Base-by-base conservation (phyloP, 2,329 filamentous ascomycete species). In the Emmonsia crescens region DNA sequence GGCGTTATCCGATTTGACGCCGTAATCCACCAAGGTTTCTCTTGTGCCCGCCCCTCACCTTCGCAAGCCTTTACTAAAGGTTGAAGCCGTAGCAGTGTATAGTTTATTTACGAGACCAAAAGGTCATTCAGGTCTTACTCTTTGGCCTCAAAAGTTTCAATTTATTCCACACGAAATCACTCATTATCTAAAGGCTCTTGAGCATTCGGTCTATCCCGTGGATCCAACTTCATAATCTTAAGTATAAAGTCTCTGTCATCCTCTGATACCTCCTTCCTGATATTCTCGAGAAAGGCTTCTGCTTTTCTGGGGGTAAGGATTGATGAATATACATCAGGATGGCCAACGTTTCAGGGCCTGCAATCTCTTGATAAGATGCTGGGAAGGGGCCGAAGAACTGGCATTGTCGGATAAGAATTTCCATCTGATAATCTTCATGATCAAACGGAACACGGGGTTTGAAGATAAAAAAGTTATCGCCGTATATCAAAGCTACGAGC, bases 381-480 rank as follows among this genome's bases (percentile, higher is more conserved):
- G 59, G 55, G 62, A 64, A 66, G 56, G 60, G 62, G 27, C 60
- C 62, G 57, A 63, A 63, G 38, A 36, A 63, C 27, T 29, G 36
- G 44, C 49, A 57, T 8, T 63, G 51, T 36, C 55, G 46, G 2
- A 40, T 54, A 8, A 61, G 55, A 33, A 63, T 58, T 31, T 61
- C 40, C 10, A 63, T 36, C 27, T 54, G 36, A 31, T 63, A 63
- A 6, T 61, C 59, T 38, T 63, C 62, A 16, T 63, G 54, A 14
- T 38, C 62, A 56, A 36, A 46, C 12, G 59, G 55, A 14, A 57
- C 46, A 10, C 10, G 2, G 3, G 62, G 62, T 27, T 54, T 40
- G 29, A 63, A 63, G 27, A 61, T 29, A 48, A 46, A 55, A 42
- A 63, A 61, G 57, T 63, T 61, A 19, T 46, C 48, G 27, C 62